Conservation (phyloP, 345 rosid genomes). For the Mangifera indica region DNA sequence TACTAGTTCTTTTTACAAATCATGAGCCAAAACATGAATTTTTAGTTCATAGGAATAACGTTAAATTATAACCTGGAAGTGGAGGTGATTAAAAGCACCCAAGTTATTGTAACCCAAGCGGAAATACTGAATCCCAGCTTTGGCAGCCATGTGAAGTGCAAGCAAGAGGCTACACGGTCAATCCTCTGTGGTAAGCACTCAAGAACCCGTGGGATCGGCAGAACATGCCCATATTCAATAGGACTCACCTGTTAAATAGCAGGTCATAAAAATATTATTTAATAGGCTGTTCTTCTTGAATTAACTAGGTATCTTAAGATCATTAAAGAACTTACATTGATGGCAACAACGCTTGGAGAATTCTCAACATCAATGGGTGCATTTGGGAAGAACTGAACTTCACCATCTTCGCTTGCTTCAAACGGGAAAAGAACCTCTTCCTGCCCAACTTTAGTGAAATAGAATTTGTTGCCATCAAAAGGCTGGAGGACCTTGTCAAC, state of each 20-base stretch:
- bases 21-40: neutral
- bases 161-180: slow-evolving; percentile 78
- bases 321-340: slow-evolving; percentile 51
- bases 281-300: neutral
- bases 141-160: slow-evolving; percentile 77
- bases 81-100: slow-evolving; percentile 98
- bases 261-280: neutral
- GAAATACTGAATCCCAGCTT: slow-evolving; percentile 78
- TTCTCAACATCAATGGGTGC: slow-evolving; percentile 65
- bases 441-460: slow-evolving; percentile 90
- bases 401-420: slow-evolving; percentile 71
- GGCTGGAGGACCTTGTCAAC: slow-evolving; percentile 93
- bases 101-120: slow-evolving; percentile 94
- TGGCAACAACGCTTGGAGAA: slow-evolving; percentile 87
- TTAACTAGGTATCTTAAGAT: neutral
- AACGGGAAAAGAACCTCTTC: slow-evolving; percentile 97
- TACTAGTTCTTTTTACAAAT: neutral
- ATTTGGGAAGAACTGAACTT: slow-evolving; percentile 54
- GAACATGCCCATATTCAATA: slow-evolving; percentile 93
- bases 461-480: slow-evolving; percentile 85
- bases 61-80: slow-evolving; percentile 70
- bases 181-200: slow-evolving; percentile 96
- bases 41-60: neutral
- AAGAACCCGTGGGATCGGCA: slow-evolving; percentile 77
- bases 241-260: slow-evolving; percentile 74